phyloP scores from a whole-genome alignment of 106 monocot species.

The Allium cepa region DNA sequence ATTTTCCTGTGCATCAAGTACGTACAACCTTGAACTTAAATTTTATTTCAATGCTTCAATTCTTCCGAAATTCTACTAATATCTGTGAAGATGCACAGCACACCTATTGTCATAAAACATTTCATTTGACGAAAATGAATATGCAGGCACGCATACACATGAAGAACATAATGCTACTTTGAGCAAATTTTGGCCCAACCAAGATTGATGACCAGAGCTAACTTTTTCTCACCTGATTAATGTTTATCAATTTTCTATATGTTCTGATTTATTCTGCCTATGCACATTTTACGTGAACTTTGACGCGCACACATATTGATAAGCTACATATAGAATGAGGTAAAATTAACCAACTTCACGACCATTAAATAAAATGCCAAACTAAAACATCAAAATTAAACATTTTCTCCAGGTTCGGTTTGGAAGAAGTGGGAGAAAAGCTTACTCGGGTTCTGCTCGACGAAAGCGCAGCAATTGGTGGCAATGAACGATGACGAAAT shows the following conservation, averaged over 20 bases:
- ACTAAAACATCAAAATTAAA: background rate
- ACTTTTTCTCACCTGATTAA: no score
- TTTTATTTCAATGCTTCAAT: no score
- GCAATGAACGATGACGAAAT: background rate
- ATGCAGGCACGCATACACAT: no score
- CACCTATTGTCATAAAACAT: no score
- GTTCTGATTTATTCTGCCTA: background rate
- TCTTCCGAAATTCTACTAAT: no score
- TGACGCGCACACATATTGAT: background rate
- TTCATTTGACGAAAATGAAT: no score
- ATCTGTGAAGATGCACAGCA: no score
- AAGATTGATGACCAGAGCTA: background rate
- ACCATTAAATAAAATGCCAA: background rate
- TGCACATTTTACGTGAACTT: background rate
- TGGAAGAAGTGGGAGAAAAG: background rate
- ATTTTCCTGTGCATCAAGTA: no score
- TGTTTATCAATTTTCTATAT: background rate
- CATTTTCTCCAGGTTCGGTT: background rate
- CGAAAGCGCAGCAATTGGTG: background rate
- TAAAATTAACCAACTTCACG: background rate
- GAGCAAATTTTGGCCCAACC: background rate
- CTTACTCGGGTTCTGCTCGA: slow-evolving; percentile 6
- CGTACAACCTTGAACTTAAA: no score
- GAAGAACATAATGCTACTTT: background rate
- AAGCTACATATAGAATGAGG: background rate